These are phyloP conservation scores for Cercophora newfieldiana DNA, from an alignment of 495 filamentous ascomycete species.

Conservation along the genomic window DNA sequence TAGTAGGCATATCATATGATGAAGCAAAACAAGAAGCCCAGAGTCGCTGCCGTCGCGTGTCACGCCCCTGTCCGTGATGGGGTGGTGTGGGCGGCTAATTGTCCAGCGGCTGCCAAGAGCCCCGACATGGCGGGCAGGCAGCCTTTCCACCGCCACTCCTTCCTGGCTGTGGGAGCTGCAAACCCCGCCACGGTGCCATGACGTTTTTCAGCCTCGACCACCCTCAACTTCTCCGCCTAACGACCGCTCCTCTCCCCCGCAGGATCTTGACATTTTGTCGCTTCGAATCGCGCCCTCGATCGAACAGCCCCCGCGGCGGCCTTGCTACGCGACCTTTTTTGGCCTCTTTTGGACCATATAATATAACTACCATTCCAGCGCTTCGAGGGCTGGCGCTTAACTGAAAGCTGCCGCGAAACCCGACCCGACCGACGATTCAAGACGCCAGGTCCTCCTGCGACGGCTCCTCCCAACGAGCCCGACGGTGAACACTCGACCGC, in stretches of 20 bases:
- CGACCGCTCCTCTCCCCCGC: slow-evolving; percentile 1
- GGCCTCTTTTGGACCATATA: neutral
- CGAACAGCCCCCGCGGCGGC: neutral
- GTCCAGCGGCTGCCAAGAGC: neutral
- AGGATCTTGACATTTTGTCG: neutral
- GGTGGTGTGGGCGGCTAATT: neutral
- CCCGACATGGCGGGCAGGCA: neutral
- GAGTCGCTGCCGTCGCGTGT: too few relatives aligned
- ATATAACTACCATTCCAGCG: neutral
- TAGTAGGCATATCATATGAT: neutral
- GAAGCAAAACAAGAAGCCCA: too few relatives aligned
- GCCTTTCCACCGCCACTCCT: slow-evolving; percentile 19
- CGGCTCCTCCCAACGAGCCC: neutral
- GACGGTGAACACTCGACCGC: neutral
- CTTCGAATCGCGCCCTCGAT: neutral
- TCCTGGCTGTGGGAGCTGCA: slow-evolving; percentile 14
- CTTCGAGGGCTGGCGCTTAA: neutral
- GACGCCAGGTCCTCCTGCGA: neutral
- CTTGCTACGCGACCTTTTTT: neutral
- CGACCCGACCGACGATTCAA: neutral
- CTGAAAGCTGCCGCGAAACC: neutral
- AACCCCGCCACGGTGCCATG: slow-evolving; percentile 18
- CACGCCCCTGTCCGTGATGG: too few relatives aligned
- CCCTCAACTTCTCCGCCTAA: slow-evolving; percentile 1
- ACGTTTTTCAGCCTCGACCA: slow-evolving; percentile 27